These are phyloP conservation scores for Nicotiana tomentosiformis DNA, from an alignment of 257 asterid genomes.

Conservation along the genomic window DNA sequence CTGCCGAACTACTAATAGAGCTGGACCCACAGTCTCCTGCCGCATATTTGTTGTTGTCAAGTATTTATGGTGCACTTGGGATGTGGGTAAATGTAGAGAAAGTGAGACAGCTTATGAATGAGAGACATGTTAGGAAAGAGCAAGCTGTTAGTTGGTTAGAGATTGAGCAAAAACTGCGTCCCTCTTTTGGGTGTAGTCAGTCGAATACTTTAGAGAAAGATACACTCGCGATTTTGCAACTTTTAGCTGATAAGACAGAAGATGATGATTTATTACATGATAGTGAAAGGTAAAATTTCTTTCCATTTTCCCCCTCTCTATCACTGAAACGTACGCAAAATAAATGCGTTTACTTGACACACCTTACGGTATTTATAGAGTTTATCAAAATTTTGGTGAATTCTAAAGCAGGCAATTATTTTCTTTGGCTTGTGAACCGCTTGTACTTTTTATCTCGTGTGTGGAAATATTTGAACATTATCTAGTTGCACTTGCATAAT, in stretches of 20 bases:
- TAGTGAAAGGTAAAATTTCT: slow-evolving; percentile 21
- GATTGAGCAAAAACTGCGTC: slow-evolving; percentile 33
- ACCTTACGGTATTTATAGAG: background rate
- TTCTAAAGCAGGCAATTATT: background rate
- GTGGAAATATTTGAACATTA: background rate
- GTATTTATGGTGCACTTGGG: slow-evolving; percentile 47
- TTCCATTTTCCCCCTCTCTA: background rate
- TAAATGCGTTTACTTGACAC: background rate
- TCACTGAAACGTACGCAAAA: background rate
- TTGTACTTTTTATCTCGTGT: background rate
- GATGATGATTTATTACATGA: slow-evolving; percentile 9
- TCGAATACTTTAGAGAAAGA: slow-evolving; percentile 17
- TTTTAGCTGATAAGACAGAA: slow-evolving; percentile 30
- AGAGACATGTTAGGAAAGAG: slow-evolving; percentile 24
- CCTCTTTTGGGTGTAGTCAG: slow-evolving; percentile 16
- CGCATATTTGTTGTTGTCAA: slow-evolving; percentile 40
- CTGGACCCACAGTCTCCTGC: slow-evolving; percentile 39
- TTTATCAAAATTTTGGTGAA: background rate
- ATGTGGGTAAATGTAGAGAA: slow-evolving; percentile 52
- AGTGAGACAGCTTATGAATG: slow-evolving; percentile 39
- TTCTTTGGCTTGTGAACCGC: background rate
- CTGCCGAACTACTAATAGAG: slow-evolving; percentile 45
- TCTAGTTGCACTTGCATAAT: background rate
- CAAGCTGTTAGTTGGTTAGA: slow-evolving; percentile 56
- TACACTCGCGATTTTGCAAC: slow-evolving; percentile 22